Evolutionary conservation across 2,329 filamentous ascomycete genomes (phyloP).

Genomic region (Coleophoma crateriformis): DNA sequence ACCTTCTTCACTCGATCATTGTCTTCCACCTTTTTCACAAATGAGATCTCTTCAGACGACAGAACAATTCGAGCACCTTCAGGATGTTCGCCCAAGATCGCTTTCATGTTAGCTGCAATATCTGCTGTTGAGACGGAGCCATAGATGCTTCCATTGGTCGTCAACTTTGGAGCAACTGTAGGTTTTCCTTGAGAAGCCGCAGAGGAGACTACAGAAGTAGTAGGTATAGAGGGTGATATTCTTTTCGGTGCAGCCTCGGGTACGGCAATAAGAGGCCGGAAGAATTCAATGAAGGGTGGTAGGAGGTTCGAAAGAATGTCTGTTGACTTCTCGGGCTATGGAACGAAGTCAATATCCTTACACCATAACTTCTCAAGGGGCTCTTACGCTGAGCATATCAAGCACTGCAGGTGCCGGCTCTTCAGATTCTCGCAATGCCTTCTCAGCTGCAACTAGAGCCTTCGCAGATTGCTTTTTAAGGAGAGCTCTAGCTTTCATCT

Average conservation of each 20-base stretch:
- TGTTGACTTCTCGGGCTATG: conserved; percentile 18
- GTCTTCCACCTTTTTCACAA: conserved; percentile 33
- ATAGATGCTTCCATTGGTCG: conserved; percentile 30
- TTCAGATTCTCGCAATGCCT: conserved; percentile 1
- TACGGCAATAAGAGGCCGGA: conserved; percentile 16
- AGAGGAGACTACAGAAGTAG: conserved; percentile 18
- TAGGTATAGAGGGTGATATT: conserved; percentile 21
- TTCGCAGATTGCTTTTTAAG: too few relatives aligned
- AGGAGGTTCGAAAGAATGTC: conserved; percentile 17
- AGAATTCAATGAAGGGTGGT: conserved; percentile 22
- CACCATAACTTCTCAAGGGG: too few relatives aligned
- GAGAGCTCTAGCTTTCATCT: conserved; percentile 1
- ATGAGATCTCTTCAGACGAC: conserved; percentile 42
- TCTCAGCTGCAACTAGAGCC: background rate
- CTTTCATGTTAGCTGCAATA: conserved; percentile 40
- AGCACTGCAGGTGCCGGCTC: background rate
- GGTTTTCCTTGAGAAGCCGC: conserved; percentile 28
- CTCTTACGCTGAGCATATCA: conserved; percentile 8
- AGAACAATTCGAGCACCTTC: conserved; percentile 44
- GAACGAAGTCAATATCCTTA: background rate
- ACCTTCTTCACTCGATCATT: conserved; percentile 43
- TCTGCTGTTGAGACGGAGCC: conserved; percentile 50
- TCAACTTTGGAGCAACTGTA: conserved; percentile 16
- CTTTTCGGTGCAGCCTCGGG: conserved; percentile 33
- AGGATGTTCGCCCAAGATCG: conserved; percentile 41